Percentiles rank a stretch among this genome's conserved stretches.
Evolutionary conservation across 1,284 basidiomycete species (phyloP).

Genomic region (Boletus smithii): DNA sequence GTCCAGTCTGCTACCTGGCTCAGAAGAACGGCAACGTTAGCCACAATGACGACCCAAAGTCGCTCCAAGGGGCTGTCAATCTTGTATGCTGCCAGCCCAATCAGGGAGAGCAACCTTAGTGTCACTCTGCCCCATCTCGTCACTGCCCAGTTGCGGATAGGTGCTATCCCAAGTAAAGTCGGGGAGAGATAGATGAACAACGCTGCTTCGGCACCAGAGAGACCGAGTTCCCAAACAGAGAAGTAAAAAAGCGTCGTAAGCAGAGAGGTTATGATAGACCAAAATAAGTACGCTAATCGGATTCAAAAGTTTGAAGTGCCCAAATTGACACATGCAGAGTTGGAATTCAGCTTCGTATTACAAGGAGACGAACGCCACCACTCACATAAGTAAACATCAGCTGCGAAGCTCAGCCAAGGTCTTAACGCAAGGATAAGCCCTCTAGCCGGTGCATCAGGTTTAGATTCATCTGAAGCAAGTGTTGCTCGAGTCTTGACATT

Average conservation of each 20-base stretch:
- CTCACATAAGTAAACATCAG: slow-evolving; percentile 58
- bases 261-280: slow-evolving; percentile 84
- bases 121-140: slow-evolving; percentile 48
- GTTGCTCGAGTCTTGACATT: neutral
- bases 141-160: slow-evolving; percentile 44
- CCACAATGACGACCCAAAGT: slow-evolving; percentile 56
- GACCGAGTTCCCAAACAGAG: slow-evolving; percentile 84
- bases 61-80: slow-evolving; percentile 54
- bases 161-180: slow-evolving; percentile 48
- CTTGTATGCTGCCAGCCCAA: slow-evolving; percentile 61
- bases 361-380: slow-evolving; percentile 1
- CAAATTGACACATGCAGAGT: slow-evolving; percentile 24
- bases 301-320: neutral
- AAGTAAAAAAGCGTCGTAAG: slow-evolving; percentile 89
- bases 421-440: slow-evolving; percentile 9
- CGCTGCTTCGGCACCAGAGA: slow-evolving; percentile 74
- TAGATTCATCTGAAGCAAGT: neutral
- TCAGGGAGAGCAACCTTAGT: slow-evolving; percentile 49
- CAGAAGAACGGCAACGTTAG: slow-evolving; percentile 50
- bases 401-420: slow-evolving; percentile 39
- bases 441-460: neutral
- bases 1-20: slow-evolving; percentile 58
- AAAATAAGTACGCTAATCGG: slow-evolving; percentile 75
- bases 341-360: slow-evolving; percentile 42
- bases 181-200: slow-evolving; percentile 70